Percentiles rank a stretch among this genome's conserved stretches.
Conservation (phyloP, 1,139 yeast species). For the Zygosaccharomyces sapae region DNA sequence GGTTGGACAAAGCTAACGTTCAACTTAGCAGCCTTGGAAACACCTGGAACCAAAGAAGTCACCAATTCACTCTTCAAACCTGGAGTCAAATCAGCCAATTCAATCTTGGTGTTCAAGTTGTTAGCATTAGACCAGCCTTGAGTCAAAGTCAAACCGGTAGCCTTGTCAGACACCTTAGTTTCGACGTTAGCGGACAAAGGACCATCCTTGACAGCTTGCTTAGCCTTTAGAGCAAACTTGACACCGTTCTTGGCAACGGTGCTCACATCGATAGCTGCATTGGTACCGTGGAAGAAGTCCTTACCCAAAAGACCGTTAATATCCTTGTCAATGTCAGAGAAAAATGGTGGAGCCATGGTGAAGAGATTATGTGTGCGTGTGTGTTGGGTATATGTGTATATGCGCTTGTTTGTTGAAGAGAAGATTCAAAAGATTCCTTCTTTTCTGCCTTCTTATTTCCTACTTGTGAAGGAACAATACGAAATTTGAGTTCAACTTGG, state of each 20-base stretch:
- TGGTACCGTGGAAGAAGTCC: conserved; percentile 90
- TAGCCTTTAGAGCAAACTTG: conserved; percentile 90
- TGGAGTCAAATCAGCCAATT: conserved; percentile 87
- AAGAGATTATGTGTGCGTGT: conserved; percentile 1
- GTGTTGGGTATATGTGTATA: too few relatives aligned
- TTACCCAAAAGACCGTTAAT: conserved; percentile 83
- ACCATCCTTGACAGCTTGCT: conserved; percentile 72
- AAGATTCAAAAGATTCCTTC: too few relatives aligned
- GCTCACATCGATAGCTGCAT: conserved; percentile 84
- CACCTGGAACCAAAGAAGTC: conserved; percentile 83
- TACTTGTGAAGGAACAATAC: too few relatives aligned
- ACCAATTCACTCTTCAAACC: conserved; percentile 92
- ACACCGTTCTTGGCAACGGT: conserved; percentile 97
- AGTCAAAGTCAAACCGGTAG: conserved; percentile 86
- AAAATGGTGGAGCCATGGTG: conserved; percentile 65
- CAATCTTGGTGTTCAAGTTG: conserved; percentile 87
- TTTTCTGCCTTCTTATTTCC: too few relatives aligned
- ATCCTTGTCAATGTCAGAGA: conserved; percentile 85
- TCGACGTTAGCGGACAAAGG: conserved; percentile 86
- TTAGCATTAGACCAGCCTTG: conserved; percentile 98
- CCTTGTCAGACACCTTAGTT: conserved; percentile 90
- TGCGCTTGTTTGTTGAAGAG: too few relatives aligned
- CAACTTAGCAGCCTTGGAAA: conserved; percentile 84
- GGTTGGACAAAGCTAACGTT: conserved; percentile 92
- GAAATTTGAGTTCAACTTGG: too few relatives aligned